These are phyloP conservation scores for Solanum gandarillasii DNA, from an alignment of 257 asterid genomes.

Conservation along the genomic window DNA sequence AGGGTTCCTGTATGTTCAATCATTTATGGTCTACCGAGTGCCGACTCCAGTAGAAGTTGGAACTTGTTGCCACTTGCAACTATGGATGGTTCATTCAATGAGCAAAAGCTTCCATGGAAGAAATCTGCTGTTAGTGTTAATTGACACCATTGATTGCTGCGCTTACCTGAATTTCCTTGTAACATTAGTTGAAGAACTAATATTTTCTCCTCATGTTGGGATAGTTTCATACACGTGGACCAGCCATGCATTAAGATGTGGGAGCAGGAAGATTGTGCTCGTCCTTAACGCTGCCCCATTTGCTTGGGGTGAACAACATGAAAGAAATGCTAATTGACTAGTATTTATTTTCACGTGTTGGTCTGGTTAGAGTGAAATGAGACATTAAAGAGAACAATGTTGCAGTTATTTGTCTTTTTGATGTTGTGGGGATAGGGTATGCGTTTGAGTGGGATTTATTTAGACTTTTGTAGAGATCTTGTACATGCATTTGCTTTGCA, in stretches of 20 bases:
- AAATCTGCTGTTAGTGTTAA: background rate
- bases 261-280: background rate
- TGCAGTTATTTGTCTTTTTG: background rate
- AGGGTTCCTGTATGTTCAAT: background rate
- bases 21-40: background rate
- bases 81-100: background rate
- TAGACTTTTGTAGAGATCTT: background rate
- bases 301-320: background rate
- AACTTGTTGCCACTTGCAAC: background rate
- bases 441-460: background rate
- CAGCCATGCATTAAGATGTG: background rate
- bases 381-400: background rate
- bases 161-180: background rate
- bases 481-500: conserved; percentile 1
- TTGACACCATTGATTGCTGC: background rate
- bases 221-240: background rate
- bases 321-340: background rate
- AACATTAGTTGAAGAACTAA: background rate
- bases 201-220: background rate
- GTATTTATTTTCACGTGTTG: background rate
- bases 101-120: background rate
- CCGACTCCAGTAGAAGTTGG: background rate
- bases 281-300: background rate
- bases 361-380: background rate
- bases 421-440: background rate